These are phyloP conservation scores for Penicillium crystallinum DNA, from an alignment of 495 filamentous ascomycete species.

Conservation along the genomic window DNA sequence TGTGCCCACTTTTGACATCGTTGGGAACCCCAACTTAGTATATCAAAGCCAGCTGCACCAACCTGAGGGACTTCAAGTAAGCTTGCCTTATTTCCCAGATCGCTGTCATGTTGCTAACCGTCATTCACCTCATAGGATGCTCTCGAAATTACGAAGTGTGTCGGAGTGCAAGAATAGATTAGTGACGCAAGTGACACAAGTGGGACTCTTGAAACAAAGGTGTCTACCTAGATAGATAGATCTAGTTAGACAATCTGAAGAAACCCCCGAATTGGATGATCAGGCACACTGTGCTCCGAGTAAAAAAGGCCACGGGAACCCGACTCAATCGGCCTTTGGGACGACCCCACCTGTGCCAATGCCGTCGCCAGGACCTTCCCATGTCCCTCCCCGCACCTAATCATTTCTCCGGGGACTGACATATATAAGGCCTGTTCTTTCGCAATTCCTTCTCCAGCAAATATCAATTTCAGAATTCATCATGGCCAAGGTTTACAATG, in stretches of 20 bases:
- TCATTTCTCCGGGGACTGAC: conserved; percentile 15
- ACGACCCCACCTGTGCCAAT: conserved; percentile 23
- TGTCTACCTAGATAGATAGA: not conserved
- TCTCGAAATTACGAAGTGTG: conserved; percentile 64
- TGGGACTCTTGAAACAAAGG: not conserved
- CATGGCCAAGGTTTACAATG: conserved; percentile 52
- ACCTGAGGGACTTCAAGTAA: conserved; percentile 45
- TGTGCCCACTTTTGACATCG: conserved; percentile 39
- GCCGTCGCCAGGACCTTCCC: conserved; percentile 43
- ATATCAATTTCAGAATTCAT: conserved; percentile 4
- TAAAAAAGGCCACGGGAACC: not conserved
- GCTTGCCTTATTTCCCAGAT: conserved; percentile 4
- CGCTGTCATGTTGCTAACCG: conserved; percentile 5
- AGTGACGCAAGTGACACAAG: not conserved
- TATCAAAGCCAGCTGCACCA: conserved; percentile 62
- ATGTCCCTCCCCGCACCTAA: conserved; percentile 18
- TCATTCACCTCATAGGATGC: conserved; percentile 51
- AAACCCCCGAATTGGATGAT: not conserved
- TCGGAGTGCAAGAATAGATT: conserved; percentile 36
- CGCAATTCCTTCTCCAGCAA: not conserved
- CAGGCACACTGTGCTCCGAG: not conserved
- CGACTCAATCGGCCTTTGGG: not conserved
- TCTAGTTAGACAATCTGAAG: too few species aligned
- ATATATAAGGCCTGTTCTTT: conserved; percentile 11
- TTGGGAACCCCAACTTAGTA: conserved; percentile 64